Base-by-base conservation (phyloP, 2,329 filamentous ascomycete genomes). In the Dactylellina sp. region DNA sequence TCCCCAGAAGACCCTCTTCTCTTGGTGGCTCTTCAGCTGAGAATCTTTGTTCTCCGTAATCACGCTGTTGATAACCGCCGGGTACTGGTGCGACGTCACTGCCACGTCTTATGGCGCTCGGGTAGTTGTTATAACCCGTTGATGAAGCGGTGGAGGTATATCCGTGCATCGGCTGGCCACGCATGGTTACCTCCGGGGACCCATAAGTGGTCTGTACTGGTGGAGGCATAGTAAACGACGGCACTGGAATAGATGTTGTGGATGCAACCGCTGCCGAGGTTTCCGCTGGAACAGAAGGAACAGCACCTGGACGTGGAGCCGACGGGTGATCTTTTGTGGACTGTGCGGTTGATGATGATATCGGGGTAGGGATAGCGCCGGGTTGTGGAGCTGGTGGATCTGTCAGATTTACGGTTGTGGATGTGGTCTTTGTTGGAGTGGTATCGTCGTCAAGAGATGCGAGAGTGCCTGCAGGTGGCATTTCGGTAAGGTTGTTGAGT, bases 301-400 rank as follows among this genome's bases (percentile, higher is more conserved):
- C 25, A n/a, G 55, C 56, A 37, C 39, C 61, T 7, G 70, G 61
- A 6, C 52, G 61, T 25, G 70, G 61, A 7, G 24, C 37, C 1
- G 47, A 28, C 35, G 70, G 61, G 4, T 28, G n/a, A 16, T 47
- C 35, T 20, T 49, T 35, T 55, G 14, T 46, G 12, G 47, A 9
- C 25, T 53, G 61, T 2, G 32, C 32, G 18, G 47, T 59, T 22
- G 37, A n/a, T 46, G 70, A 47, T 11, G 53, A 50, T 14, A 37
- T 25, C 35, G 60, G 59, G 20, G 22, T 52, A 16, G 70, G 70
- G 20, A 74, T 12, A 22, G 61, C 61, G 7, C 55, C 61, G 11
- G 70, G 70, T 32, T 66, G 70, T n/a, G 70, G 70, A 39, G 61
- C 53, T 42, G 70, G 55, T 35, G 70, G 70, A 12, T 74, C 70